Percentiles rank a stretch among this genome's conserved stretches.
Evolutionary conservation across 2,329 filamentous ascomycete species (phyloP).

Genomic region (Hypoxylon sp.): DNA sequence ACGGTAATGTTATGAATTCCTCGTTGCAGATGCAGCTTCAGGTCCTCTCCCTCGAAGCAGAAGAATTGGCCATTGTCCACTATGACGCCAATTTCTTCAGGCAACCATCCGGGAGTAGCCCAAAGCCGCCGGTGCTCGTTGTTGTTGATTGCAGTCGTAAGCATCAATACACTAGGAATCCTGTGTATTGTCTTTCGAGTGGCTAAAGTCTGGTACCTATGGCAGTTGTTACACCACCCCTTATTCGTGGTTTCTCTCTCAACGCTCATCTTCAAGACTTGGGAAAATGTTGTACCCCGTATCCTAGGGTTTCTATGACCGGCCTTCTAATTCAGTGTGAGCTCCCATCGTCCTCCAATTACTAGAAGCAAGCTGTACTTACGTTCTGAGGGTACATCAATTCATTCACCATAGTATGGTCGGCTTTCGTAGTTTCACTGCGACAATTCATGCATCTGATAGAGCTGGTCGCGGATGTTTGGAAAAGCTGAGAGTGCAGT

Average conservation of each 20-base stretch:
- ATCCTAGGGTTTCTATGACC: conserved; percentile 65
- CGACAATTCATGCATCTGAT: conserved; percentile 90
- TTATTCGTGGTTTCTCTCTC: conserved; percentile 90
- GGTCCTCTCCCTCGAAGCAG: conserved; percentile 93
- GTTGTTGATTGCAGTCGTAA: conserved; percentile 83
- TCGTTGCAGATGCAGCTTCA: conserved; percentile 83
- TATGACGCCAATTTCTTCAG: conserved; percentile 93
- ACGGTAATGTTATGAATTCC: conserved; percentile 86
- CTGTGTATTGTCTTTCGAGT: conserved; percentile 87
- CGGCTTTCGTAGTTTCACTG: conserved; percentile 86
- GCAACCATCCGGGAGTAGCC: conserved; percentile 91
- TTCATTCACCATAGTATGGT: conserved; percentile 86
- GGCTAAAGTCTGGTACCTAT: conserved; percentile 88
- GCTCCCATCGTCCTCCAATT: conserved; percentile 44
- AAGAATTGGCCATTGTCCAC: conserved; percentile 92
- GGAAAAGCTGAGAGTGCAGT: conserved; percentile 65
- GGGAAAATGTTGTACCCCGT: conserved; percentile 80
- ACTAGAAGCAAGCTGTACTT: conserved; percentile 41
- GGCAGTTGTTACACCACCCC: conserved; percentile 94
- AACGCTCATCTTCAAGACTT: conserved; percentile 91
- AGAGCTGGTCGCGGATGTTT: conserved; percentile 77
- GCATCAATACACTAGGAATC: conserved; percentile 86
- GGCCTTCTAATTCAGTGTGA: conserved; percentile 59
- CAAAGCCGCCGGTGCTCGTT: conserved; percentile 85
- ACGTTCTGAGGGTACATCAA: conserved; percentile 80